These are phyloP conservation scores for Sarcocystis neurona DNA, from an alignment of 169 alveolate genomes.

Conservation along the genomic window DNA sequence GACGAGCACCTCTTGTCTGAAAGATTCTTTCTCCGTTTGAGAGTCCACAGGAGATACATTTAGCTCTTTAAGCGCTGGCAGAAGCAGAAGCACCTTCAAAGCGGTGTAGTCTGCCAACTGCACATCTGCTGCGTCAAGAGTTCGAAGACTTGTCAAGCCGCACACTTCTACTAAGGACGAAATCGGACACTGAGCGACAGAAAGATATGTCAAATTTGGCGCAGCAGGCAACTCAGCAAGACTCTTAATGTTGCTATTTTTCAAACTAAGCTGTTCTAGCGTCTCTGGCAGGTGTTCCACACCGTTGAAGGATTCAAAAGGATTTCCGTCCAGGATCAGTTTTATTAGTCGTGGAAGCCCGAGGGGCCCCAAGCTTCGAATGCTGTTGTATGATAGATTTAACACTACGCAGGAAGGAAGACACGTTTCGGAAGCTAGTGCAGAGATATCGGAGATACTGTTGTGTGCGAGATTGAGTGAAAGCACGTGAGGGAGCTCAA, in stretches of 20 bases:
- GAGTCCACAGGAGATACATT: constrained; percentile 46
- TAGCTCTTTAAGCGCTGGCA: constrained; percentile 53
- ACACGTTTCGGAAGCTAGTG: constrained; percentile 41
- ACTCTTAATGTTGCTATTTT: constrained; percentile 40
- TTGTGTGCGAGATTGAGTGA: constrained; percentile 58
- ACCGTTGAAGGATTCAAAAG: constrained; percentile 47
- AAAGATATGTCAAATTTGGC: constrained; percentile 48
- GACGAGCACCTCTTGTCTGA: constrained; percentile 50
- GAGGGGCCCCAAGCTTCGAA: constrained; percentile 24
- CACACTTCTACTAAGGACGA: constrained; percentile 41
- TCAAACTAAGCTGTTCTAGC: constrained; percentile 51
- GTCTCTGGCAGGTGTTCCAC: constrained; percentile 47
- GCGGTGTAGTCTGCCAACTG: constrained; percentile 25
- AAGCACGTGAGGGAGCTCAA: constrained; percentile 59
- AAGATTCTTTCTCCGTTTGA: constrained; percentile 33
- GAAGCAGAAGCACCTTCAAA: constrained; percentile 40
- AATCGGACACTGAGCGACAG: constrained; percentile 47
- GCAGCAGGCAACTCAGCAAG: constrained; percentile 43
- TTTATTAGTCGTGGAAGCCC: constrained; percentile 50
- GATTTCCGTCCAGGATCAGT: constrained; percentile 62
- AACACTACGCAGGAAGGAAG: constrained; percentile 58
- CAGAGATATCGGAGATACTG: constrained; percentile 46
- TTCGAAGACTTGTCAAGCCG: constrained; percentile 37
- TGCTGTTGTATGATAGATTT: constrained; percentile 51
- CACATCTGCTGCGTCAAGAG: constrained; percentile 42